Evolutionary conservation across 1,284 basidiomycete genomes (phyloP), one percentile per base, ranked within the genome.

Genomic region (Fomitiporia mediterranea): DNA sequence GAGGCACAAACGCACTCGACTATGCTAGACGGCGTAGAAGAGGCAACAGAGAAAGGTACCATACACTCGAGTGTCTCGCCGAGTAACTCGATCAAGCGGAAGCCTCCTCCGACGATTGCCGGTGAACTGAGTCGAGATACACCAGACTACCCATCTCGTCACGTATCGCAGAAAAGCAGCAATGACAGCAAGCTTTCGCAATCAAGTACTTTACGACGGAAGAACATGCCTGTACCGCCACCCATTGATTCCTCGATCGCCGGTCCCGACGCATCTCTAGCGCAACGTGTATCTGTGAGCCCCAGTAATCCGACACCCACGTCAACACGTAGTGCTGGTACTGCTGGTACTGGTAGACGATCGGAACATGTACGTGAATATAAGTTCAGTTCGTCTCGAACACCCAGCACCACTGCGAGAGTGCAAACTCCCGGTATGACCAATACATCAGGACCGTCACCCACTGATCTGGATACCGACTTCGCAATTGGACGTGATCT

Each of bases 41-140:
- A 53, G 44, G 43, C 21, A 23, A 34, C 30, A 13, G 43, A 48
- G 35, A 57, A 48, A 25, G 32, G 35, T 23, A 42, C 43, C 21
- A 40, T 58, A 23, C 27, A 46, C 1, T 46, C 28, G 27, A 28
- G 44, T n/a, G 13, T 46, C 44, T 58, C 56, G 3, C 59, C 59
- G 15, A 55, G 52, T 23, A 55, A 55, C 28, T 60, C 59, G n/a
- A 39, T 58, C 17, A 60, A 58, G 21, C 56, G 59, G 30, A 60
- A 60, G 28, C 53, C 57, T 17, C 49, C 53, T 4, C 60, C 60
- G 25, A 9, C 48, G 11, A 25, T 50, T n/a, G 13, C 37, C 5
- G 25, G 19, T 39, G 43, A 42, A 21, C 23, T 38, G 25, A n/a
- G n/a, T n/a, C n/a, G n/a, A n/a, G n/a, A n/a, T n/a, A n/a, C n/a